Percentiles rank a stretch among this genome's conserved stretches.
Evolutionary conservation across 352 stramenopile species (phyloP).

Genomic region (Phytophthora ramorum): DNA sequence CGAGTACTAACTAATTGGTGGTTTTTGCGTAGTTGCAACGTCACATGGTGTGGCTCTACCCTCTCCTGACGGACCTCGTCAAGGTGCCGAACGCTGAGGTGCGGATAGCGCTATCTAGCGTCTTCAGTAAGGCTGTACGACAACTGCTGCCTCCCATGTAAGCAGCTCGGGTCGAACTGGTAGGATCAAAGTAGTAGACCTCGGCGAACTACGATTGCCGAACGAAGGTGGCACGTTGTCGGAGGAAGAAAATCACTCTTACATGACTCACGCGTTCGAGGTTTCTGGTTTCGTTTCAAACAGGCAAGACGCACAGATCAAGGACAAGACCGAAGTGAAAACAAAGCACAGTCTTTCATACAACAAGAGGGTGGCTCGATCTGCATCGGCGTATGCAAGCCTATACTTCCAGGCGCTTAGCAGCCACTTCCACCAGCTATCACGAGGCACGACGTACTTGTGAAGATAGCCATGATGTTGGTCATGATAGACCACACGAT

Average conservation of each 20-base stretch:
- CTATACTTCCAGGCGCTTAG: constrained; percentile 27
- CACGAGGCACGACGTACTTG: constrained; percentile 40
- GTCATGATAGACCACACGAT: constrained; percentile 44
- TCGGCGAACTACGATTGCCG: constrained; percentile 10
- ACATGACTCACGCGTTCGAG: constrained; percentile 7
- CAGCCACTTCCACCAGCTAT: constrained; percentile 46
- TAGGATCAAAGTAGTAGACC: constrained; percentile 18
- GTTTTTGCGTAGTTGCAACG: constrained; percentile 54
- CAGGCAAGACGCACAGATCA: background rate
- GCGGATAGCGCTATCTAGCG: constrained; percentile 59
- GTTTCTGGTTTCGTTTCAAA: background rate
- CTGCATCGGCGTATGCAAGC: background rate
- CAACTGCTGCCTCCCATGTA: constrained; percentile 61
- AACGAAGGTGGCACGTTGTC: constrained; percentile 20
- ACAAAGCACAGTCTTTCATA: background rate
- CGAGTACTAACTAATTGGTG: background rate
- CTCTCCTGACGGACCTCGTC: constrained; percentile 78
- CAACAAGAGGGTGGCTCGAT: background rate
- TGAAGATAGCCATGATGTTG: constrained; percentile 46
- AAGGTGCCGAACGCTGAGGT: constrained; percentile 71
- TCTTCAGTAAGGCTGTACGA: constrained; percentile 71
- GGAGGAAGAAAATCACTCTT: constrained; percentile 22
- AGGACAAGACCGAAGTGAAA: background rate
- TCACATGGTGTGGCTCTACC: constrained; percentile 83
- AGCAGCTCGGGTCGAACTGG: background rate